Evolutionary conservation across 2,329 filamentous ascomycete species (phyloP).

Genomic region (Penicillium hordei): DNA sequence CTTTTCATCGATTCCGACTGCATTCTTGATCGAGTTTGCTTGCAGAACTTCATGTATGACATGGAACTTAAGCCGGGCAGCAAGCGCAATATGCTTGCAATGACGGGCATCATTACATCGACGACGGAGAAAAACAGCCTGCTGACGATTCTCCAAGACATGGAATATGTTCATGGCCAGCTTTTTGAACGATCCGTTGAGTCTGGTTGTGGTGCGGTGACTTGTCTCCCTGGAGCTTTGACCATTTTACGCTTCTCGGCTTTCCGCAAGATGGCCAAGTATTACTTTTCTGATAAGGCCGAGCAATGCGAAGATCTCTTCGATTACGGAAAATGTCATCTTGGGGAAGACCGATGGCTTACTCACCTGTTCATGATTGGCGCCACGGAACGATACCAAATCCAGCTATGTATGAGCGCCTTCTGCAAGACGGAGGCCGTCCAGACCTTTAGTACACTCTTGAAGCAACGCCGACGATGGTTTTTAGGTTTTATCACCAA

Average conservation of each 20-base stretch:
- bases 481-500: conserved; percentile 98
- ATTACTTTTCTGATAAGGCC: conserved; percentile 96
- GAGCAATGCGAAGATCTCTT: conserved; percentile 95
- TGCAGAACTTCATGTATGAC: conserved; percentile 98
- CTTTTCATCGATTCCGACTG: conserved; percentile 98
- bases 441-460: conserved; percentile 76
- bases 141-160: conserved; percentile 90
- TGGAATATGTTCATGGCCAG: conserved; percentile 97
- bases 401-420: conserved; percentile 94
- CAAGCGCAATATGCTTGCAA: conserved; percentile 88
- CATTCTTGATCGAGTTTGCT: conserved; percentile 83
- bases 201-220: conserved; percentile 89
- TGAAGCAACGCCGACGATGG: conserved; percentile 95
- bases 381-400: conserved; percentile 88
- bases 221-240: conserved; percentile 89
- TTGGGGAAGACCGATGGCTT: conserved; percentile 94
- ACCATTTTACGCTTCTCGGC: conserved; percentile 95
- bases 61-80: conserved; percentile 97
- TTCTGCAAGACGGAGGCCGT: conserved; percentile 99
- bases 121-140: conserved; percentile 85
- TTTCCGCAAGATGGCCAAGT: conserved; percentile 94
- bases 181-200: conserved; percentile 94
- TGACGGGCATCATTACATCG: conserved; percentile 96
- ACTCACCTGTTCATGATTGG: conserved; percentile 99
- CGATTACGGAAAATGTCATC: conserved; percentile 91